Conservation (phyloP, 805 yeast genomes). For the Saturnispora dispora region DNA sequence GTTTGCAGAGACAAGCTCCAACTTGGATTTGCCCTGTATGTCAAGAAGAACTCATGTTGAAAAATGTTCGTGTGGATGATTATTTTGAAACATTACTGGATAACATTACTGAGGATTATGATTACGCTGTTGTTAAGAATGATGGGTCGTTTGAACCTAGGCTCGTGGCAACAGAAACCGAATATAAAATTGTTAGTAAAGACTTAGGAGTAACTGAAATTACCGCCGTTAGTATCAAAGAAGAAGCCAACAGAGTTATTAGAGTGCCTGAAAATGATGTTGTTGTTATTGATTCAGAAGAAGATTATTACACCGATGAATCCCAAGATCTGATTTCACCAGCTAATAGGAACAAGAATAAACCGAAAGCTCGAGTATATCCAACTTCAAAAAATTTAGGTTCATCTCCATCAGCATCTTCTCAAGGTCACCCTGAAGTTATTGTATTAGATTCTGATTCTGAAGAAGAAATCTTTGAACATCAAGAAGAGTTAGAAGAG, state of each 20-base stretch:
- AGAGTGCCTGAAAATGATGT: conserved; percentile 1
- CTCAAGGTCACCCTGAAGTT: background rate
- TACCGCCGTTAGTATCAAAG: conserved; percentile 2
- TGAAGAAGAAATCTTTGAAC: background rate
- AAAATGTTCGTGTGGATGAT: conserved; percentile 64
- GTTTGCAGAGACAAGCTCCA: conserved; percentile 70
- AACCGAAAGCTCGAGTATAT: background rate
- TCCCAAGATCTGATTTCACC: background rate
- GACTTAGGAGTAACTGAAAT: background rate
- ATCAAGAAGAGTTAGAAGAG: background rate
- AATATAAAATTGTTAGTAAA: conserved; percentile 6
- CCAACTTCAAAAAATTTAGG: background rate
- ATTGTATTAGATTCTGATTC: conserved; percentile 3
- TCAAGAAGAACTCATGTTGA: conserved; percentile 38
- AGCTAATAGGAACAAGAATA: background rate
- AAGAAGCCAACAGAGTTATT: conserved; percentile 10
- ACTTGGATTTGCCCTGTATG: conserved; percentile 90
- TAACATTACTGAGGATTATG: conserved; percentile 45
- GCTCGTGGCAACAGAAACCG: conserved; percentile 4
- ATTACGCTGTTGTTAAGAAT: conserved; percentile 53
- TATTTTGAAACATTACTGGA: conserved; percentile 56
- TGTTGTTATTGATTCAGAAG: conserved; percentile 9
- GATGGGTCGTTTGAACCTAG: conserved; percentile 66
- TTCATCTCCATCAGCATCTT: background rate
- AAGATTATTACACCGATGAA: background rate